Evolutionary conservation across 1,284 basidiomycete genomes (phyloP).

Genomic region (Leccinum huronense): DNA sequence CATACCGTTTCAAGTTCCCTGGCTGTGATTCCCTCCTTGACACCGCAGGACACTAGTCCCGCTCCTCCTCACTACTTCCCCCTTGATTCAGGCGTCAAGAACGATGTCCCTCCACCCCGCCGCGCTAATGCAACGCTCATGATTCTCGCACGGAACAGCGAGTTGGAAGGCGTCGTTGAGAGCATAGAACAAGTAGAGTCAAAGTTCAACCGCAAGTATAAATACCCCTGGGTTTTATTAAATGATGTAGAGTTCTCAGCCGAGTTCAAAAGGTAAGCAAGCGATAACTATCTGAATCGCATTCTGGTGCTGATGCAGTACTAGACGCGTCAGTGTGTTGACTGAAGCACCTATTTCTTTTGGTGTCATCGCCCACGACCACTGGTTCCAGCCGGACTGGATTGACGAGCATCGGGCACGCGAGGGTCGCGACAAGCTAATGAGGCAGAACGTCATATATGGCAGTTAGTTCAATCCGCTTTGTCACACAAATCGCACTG

Average conservation of each 20-base stretch:
- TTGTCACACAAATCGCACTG: background rate
- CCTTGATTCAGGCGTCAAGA: constrained; percentile 2
- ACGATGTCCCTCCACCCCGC: constrained; percentile 2
- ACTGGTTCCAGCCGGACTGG: constrained; percentile 84
- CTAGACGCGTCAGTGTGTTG: constrained; percentile 56
- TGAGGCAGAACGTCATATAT: constrained; percentile 66
- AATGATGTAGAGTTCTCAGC: constrained; percentile 71
- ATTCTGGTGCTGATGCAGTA: constrained; percentile 15
- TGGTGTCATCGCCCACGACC: constrained; percentile 66
- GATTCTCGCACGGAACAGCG: constrained; percentile 38
- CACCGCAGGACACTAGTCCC: constrained; percentile 4
- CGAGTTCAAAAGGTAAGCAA: constrained; percentile 59
- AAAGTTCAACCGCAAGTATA: constrained; percentile 60
- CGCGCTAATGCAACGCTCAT: constrained; percentile 36
- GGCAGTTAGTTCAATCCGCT: constrained; percentile 43
- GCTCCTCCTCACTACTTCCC: constrained; percentile 11
- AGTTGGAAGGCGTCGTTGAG: constrained; percentile 52
- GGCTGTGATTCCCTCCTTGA: background rate
- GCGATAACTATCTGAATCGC: background rate
- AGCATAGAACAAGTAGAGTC: constrained; percentile 57
- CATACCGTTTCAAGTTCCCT: background rate
- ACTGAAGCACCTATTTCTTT: constrained; percentile 60
- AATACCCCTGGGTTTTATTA: constrained; percentile 72
- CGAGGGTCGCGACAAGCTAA: constrained; percentile 60
- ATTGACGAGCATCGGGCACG: constrained; percentile 71